Evolutionary conservation across 306 rosid species (phyloP), one percentile per base, ranked within the genome.

Genomic region (Quercus rubra): DNA sequence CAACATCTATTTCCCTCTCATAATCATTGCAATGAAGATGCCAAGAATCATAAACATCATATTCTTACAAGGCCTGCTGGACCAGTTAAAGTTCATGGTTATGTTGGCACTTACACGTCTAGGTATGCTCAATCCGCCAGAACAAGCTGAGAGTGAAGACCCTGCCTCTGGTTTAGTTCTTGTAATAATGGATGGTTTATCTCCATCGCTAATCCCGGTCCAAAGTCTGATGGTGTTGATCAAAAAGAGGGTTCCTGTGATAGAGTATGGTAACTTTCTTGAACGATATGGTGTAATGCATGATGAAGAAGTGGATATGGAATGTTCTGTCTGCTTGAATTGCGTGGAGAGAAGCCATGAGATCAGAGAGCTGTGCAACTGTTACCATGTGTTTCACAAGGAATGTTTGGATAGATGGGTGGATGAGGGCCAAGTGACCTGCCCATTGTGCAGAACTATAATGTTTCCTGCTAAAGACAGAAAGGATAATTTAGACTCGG

Each of bases 391-490:
- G 5, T 86, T 82, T 19, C 89, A 82, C 35, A 61, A 20, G 33
- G 70, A 73, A 21, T 86, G 86, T 43, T 71, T 79, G 25, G 84
- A 82, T 43, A 5, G 55, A 33, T 86, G 89, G 89, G 74, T 82
- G 0, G 73, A 76, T 33, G 80, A 79, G 49, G 70, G 72, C 55
- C 82, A 61, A 7, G 59, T 85, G 21, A 68, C 72, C 33, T 85
- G 88, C 79, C 86, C 80, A 54, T 30, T 85, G 33, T 85, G 89
- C 73, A 79, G 89, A 82, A 38, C 84, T 10, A 18, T 82, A 67
- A 20, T 85, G 28, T 57, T 82, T 6, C 69, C 79, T 2, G 19
- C 61, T 21, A 35, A 46, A 31, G 4, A 41, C 14, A 9, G 9
- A 52, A 5, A 64, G 49, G 0, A 54, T 13, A 4, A 62, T 46